Evolutionary conservation across 2,329 filamentous ascomycete species (phyloP).

Genomic region (Penicillium sp.): DNA sequence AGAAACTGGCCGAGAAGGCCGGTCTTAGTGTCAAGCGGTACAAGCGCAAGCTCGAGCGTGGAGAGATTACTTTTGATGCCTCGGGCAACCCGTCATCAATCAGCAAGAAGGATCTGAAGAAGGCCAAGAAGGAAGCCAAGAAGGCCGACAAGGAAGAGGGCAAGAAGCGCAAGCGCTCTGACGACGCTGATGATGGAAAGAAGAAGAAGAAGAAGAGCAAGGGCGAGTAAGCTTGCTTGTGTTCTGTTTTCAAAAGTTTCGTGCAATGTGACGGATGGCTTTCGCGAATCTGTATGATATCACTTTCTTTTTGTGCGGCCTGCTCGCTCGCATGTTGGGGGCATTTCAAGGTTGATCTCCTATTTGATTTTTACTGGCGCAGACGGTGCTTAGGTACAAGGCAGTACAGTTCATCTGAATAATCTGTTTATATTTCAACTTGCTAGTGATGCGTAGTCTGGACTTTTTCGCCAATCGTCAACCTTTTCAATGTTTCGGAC

Average conservation of each 20-base stretch:
- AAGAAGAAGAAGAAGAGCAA: slow-evolving; percentile 47
- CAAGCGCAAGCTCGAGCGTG: slow-evolving; percentile 72
- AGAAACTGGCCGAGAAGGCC: slow-evolving; percentile 62
- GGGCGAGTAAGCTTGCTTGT: slow-evolving; percentile 56
- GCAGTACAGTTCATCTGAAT: slow-evolving; percentile 30
- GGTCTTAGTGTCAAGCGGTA: slow-evolving; percentile 73
- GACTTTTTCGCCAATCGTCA: no score
- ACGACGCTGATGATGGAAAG: slow-evolving; percentile 56
- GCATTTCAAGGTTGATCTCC: slow-evolving; percentile 29
- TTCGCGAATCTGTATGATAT: slow-evolving; percentile 46
- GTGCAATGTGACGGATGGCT: slow-evolving; percentile 29
- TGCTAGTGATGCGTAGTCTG: not conserved
- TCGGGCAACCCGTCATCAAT: slow-evolving; percentile 65
- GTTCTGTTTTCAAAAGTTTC: slow-evolving; percentile 44
- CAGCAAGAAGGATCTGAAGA: slow-evolving; percentile 76
- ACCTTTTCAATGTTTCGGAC: no score
- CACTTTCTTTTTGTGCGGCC: slow-evolving; percentile 31
- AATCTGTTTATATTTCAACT: slow-evolving; percentile 26
- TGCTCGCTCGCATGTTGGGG: slow-evolving; percentile 28
- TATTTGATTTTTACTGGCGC: slow-evolving; percentile 27
- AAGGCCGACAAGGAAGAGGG: slow-evolving; percentile 56
- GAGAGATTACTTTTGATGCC: slow-evolving; percentile 65
- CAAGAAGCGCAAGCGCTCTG: slow-evolving; percentile 69
- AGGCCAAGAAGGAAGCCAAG: slow-evolving; percentile 63
- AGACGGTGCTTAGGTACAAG: slow-evolving; percentile 34